A percentile compares a stretch with the other conserved stretches of the same genome.
phyloP scores from a whole-genome alignment of 2,329 filamentous ascomycete genomes.

The Hypoxylon sp. region DNA sequence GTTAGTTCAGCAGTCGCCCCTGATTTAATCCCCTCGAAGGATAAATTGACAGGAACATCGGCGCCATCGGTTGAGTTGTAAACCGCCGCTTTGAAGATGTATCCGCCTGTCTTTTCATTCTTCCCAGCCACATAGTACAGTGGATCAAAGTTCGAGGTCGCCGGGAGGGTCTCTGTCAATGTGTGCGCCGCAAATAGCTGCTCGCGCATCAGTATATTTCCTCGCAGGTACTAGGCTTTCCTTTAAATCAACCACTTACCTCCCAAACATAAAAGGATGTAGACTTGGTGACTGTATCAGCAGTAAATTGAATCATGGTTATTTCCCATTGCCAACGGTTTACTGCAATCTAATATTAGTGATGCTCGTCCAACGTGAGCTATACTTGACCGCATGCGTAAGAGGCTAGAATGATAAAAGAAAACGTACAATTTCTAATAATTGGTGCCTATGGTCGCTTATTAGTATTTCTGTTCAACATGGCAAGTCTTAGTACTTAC shows the following conservation, averaged over 20 bases:
- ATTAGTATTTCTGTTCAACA: not conserved
- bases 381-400: no score
- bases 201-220: conserved; percentile 6
- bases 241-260: conserved; percentile 32
- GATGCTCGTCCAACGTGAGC: not conserved
- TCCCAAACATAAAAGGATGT: conserved; percentile 61
- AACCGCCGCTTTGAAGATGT: conserved; percentile 61
- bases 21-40: conserved; percentile 54
- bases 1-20: conserved; percentile 55
- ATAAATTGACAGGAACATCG: conserved; percentile 55
- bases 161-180: conserved; percentile 57
- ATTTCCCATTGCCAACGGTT: conserved; percentile 61
- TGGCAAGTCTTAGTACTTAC: conserved; percentile 36
- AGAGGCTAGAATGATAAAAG: not conserved
- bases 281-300: conserved; percentile 57
- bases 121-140: conserved; percentile 60
- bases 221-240: no score
- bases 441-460: conserved; percentile 50
- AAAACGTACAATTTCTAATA: conserved; percentile 50
- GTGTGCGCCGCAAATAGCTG: conserved; percentile 56
- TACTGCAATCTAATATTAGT: conserved; percentile 41
- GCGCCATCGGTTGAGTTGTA: conserved; percentile 60
- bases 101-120: conserved; percentile 51
- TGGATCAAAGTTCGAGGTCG: conserved; percentile 53
- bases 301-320: conserved; percentile 60